Evolutionary conservation across 176 grass and related monocot species (phyloP).

Genomic region (Typha latifolia): DNA sequence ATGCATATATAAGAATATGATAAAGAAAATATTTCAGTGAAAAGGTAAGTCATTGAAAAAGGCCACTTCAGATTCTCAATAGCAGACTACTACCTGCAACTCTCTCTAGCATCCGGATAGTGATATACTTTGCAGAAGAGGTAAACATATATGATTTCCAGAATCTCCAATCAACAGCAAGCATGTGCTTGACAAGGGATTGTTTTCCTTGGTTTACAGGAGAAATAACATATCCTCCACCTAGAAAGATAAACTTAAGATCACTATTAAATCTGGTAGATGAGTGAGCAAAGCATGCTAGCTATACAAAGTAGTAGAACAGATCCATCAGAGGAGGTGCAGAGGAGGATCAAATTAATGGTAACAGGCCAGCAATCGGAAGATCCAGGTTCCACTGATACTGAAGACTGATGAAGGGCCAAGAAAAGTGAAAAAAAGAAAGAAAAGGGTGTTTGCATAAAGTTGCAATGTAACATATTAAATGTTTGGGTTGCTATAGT

Average conservation of each 20-base stretch:
- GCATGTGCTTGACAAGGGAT: conserved; percentile 27
- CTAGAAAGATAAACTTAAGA: not conserved
- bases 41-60: not conserved
- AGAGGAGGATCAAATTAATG: no score
- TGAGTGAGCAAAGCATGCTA: not conserved
- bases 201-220: conserved; percentile 24
- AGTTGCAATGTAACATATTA: no score
- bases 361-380: no score
- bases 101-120: conserved; percentile 26
- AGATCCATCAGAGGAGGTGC: no score
- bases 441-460: no score
- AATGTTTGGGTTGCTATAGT: no score
- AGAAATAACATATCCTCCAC: conserved; percentile 31
- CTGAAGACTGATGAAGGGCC: no score
- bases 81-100: conserved; percentile 17
- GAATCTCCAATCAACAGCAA: conserved; percentile 28
- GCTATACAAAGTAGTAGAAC: not conserved
- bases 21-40: not conserved
- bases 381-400: no score
- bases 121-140: conserved; percentile 21
- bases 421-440: no score
- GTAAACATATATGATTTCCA: conserved; percentile 28
- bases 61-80: conserved; percentile 13
- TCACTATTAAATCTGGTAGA: not conserved
- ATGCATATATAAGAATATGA: not conserved